Conservation (phyloP, 306 rosid genomes). For the Cyamopsis tetragonoloba region DNA sequence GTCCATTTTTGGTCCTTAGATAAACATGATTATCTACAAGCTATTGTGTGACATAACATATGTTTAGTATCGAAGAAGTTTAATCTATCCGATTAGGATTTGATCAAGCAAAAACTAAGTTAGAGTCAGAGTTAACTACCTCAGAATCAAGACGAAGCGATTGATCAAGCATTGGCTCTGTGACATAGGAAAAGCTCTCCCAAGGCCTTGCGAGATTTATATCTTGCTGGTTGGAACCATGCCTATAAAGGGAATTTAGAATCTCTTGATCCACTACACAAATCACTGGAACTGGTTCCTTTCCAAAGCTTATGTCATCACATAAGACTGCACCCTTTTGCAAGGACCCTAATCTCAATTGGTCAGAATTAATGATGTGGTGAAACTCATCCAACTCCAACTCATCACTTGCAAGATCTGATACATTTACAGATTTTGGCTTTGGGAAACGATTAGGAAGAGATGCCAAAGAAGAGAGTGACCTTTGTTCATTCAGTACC, state of each 20-base stretch:
- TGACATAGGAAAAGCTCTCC: constrained; percentile 62
- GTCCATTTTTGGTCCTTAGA: not conserved
- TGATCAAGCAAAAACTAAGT: not conserved
- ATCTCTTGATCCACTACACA: constrained; percentile 57
- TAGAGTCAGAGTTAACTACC: constrained; percentile 39
- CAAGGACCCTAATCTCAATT: constrained; percentile 40
- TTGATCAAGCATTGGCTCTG: constrained; percentile 55
- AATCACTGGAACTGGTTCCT: constrained; percentile 64
- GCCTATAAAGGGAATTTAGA: constrained; percentile 40
- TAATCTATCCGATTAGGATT: not conserved
- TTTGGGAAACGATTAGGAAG: constrained; percentile 32
- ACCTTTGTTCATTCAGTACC: constrained; percentile 36
- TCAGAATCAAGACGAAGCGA: constrained; percentile 47
- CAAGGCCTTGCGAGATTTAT: constrained; percentile 47
- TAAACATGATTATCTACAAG: not conserved
- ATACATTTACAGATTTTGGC: constrained; percentile 25
- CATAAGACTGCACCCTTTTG: constrained; percentile 53
- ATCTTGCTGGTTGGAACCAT: constrained; percentile 36
- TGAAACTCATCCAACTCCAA: constrained; percentile 64
- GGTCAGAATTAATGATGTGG: constrained; percentile 42
- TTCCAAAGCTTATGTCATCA: constrained; percentile 79
- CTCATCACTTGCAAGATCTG: constrained; percentile 37
- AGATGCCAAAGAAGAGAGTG: constrained; percentile 44
- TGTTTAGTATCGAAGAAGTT: constrained; percentile 3
- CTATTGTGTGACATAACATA: constrained; percentile 1